These are phyloP conservation scores for Trichothecium roseum DNA, from an alignment of 2,329 filamentous ascomycete species.

Conservation along the genomic window DNA sequence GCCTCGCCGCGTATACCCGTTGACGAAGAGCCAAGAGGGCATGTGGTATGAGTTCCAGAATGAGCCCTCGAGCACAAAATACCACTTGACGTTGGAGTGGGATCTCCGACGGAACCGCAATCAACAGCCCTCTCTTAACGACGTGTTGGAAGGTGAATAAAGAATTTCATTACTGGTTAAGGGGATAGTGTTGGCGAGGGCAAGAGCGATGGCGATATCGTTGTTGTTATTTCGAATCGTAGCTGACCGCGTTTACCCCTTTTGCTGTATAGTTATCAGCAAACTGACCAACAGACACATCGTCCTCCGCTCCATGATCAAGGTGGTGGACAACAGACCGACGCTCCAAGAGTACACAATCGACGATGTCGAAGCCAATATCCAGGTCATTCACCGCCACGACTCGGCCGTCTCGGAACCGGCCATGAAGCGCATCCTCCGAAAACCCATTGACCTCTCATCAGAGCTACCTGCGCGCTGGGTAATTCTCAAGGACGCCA, in stretches of 20 bases:
- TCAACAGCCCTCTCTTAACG: no score
- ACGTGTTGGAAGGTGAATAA: no score
- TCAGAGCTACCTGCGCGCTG: constrained; percentile 5
- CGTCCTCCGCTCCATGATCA: constrained; percentile 3
- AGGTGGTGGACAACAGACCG: constrained; percentile 1
- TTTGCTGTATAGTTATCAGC: constrained; percentile 1
- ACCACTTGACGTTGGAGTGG: constrained; percentile 7
- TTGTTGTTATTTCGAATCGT: no score
- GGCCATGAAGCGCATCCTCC: constrained; percentile 3
- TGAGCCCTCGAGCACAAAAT: constrained; percentile 5
- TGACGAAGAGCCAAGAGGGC: constrained; percentile 7
- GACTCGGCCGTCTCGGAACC: constrained; percentile 1
- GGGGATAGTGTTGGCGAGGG: no score
- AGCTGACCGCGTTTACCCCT: not conserved
- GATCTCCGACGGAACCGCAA: constrained; percentile 1
- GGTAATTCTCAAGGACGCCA: constrained; percentile 4
- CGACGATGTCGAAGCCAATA: constrained; percentile 4
- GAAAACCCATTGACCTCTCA: constrained; percentile 2
- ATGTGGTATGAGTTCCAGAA: constrained; percentile 6
- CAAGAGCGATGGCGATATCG: no score
- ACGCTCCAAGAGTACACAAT: constrained; percentile 3
- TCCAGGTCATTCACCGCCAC: constrained; percentile 5
- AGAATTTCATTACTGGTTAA: no score
- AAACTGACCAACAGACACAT: constrained; percentile 5
- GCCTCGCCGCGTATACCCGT: constrained; percentile 1